Percentiles rank a stretch among this genome's conserved stretches.
Conservation (phyloP, 1,139 yeast species). For the Candida pseudoviswanathii region DNA sequence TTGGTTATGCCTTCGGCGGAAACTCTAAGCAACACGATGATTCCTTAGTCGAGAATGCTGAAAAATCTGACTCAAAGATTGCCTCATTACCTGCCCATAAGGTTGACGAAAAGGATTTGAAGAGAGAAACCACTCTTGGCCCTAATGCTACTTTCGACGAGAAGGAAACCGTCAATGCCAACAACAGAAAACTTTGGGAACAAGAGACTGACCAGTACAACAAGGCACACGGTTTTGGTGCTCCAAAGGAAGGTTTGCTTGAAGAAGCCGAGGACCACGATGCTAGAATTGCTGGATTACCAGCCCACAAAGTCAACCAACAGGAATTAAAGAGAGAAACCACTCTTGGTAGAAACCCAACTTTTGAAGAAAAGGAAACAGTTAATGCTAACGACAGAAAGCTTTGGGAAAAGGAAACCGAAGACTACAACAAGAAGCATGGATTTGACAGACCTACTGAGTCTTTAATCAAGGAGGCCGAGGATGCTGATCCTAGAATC, state of each 20-base stretch:
- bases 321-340: slow-evolving; percentile 9
- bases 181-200: slow-evolving; percentile 17
- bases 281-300: slow-evolving; percentile 22
- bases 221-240: slow-evolving; percentile 28
- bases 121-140: slow-evolving; percentile 4
- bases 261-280: slow-evolving; percentile 29
- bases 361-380: slow-evolving; percentile 21
- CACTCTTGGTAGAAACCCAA: slow-evolving; percentile 4
- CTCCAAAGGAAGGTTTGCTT: slow-evolving; percentile 28
- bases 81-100: slow-evolving; percentile 21
- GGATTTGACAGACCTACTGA: slow-evolving; percentile 27
- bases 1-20: slow-evolving; percentile 16
- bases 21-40: slow-evolving; percentile 12
- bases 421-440: slow-evolving; percentile 30
- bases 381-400: slow-evolving; percentile 1
- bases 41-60: slow-evolving; percentile 35
- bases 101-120: slow-evolving; percentile 7
- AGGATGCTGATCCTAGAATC: slow-evolving; percentile 23
- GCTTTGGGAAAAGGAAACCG: slow-evolving; percentile 25
- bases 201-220: slow-evolving; percentile 28
- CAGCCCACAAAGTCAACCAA: slow-evolving; percentile 18
- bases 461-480: slow-evolving; percentile 33
- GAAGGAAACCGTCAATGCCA: slow-evolving; percentile 7
- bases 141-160: slow-evolving; percentile 5
- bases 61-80: slow-evolving; percentile 24